phyloP scores from a whole-genome alignment of 179 eudicot genomes.

The Gypsophila paniculata region DNA sequence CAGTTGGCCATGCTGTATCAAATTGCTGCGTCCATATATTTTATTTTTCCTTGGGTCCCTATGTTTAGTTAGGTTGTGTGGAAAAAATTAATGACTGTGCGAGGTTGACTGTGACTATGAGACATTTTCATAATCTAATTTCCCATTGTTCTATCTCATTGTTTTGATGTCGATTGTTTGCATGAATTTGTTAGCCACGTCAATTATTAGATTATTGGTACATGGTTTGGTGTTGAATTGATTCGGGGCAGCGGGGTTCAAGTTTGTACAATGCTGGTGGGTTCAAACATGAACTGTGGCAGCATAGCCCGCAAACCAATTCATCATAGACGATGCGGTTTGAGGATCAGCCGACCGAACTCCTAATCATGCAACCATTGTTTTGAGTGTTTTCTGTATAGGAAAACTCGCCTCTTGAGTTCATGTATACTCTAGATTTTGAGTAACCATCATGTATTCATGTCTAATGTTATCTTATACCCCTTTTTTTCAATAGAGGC shows the following conservation, averaged over 20 bases:
- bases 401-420: not conserved
- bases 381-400: no score
- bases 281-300: no score
- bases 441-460: not conserved
- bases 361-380: no score
- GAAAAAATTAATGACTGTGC: not conserved
- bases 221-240: no score
- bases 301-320: no score
- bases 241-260: no score
- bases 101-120: not conserved
- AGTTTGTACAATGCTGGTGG: no score
- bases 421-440: not conserved
- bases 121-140: not conserved
- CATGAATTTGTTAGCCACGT: not conserved
- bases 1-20: not conserved
- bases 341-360: no score
- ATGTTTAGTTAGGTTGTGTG: not conserved
- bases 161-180: not conserved
- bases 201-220: no score
- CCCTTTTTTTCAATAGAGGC: conserved; percentile 41
- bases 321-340: no score
- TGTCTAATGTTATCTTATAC: not conserved
- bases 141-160: not conserved
- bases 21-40: not conserved
- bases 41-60: no score